Conservation (phyloP, 163 green algal genomes). For the Prototheca cutis region DNA sequence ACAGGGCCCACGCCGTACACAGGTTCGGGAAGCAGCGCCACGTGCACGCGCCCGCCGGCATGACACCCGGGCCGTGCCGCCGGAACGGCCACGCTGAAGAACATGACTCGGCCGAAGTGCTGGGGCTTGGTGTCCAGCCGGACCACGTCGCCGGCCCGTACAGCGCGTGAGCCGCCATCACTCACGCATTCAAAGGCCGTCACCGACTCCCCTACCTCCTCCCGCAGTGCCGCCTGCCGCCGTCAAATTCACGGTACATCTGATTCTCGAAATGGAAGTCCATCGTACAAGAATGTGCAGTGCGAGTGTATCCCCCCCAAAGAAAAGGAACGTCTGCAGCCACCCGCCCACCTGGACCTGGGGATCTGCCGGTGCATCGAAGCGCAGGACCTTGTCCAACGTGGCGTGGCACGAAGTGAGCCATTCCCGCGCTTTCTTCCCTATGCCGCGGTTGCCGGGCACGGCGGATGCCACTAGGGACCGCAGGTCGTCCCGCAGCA, state of each 20-base stretch:
- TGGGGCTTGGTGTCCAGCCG: conserved; percentile 44
- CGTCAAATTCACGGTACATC: too few relatives aligned
- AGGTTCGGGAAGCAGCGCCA: conserved; percentile 45
- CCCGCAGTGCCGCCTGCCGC: conserved; percentile 32
- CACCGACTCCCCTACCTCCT: conserved; percentile 36
- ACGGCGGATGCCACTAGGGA: conserved; percentile 42
- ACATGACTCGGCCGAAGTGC: conserved; percentile 35
- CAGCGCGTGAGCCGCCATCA: conserved; percentile 24
- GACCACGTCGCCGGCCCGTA: conserved; percentile 42
- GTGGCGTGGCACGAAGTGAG: conserved; percentile 48
- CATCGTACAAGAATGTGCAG: too few relatives aligned
- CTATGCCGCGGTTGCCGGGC: conserved; percentile 40
- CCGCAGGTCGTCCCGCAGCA: conserved; percentile 55
- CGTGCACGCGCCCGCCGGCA: conserved; percentile 37
- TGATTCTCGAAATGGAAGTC: too few relatives aligned
- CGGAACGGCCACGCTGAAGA: conserved; percentile 42
- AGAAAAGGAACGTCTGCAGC: too few relatives aligned
- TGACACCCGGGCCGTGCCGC: conserved; percentile 23
- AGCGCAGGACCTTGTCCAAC: conserved; percentile 57
- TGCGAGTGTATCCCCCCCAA: too few relatives aligned
- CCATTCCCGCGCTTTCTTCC: conserved; percentile 55
- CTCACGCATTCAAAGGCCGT: conserved; percentile 49
- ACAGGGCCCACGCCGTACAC: conserved; percentile 36
- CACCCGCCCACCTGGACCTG: too few relatives aligned
- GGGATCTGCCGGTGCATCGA: conserved; percentile 31